Evolutionary conservation across 495 filamentous ascomycete species (phyloP), one percentile per base, ranked within the genome.

Genomic region (Penicillium lividum): DNA sequence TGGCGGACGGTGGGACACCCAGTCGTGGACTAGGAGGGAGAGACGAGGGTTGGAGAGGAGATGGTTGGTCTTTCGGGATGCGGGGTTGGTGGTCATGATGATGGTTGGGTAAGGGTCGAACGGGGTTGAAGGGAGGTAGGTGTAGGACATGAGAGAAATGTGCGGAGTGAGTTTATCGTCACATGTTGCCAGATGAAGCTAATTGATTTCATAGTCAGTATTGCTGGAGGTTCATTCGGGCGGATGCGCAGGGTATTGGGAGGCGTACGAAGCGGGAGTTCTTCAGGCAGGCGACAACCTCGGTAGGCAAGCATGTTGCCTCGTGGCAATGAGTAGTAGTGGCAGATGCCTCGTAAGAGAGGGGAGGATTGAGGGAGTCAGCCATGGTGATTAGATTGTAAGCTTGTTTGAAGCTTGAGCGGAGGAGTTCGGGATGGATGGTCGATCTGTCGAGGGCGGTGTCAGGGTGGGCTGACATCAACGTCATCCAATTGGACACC

Each of bases 131-230:
- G 93, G 89, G 53, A 98, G 89, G 77, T 96, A 98, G 67, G 94
- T 97, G 79, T 97, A 98, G 77, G 96, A 97, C 94, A 98, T 98
- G 62, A 98, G 86, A 28, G 91, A 93, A 69, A 98, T 89, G 76
- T 98, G 94, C 15, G 94, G 94, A 64, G 84, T 83, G 70, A 93
- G 85, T 64, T 84, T 80, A 70, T 82, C 83, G 69, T 82, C 83
- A 73, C 87, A 93, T 56, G 94, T 98, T 61, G 94, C 93, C 31
- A 98, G 87, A 72, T 98, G 95, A 57, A 98, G 92, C 92, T 96
- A 58, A 45, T 50, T 51, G 33, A 13, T 13, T 30, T 15, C n/a
- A 36, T 8, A 22, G n/a, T 42, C 29, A 33, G 34, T 53, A 18
- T 13, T 36, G 49, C 31, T 52, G 28, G 8, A 40, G 8, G 30